Evolutionary conservation across 2,329 filamentous ascomycete genomes (phyloP).

Genomic region (Fusarium coicis): DNA sequence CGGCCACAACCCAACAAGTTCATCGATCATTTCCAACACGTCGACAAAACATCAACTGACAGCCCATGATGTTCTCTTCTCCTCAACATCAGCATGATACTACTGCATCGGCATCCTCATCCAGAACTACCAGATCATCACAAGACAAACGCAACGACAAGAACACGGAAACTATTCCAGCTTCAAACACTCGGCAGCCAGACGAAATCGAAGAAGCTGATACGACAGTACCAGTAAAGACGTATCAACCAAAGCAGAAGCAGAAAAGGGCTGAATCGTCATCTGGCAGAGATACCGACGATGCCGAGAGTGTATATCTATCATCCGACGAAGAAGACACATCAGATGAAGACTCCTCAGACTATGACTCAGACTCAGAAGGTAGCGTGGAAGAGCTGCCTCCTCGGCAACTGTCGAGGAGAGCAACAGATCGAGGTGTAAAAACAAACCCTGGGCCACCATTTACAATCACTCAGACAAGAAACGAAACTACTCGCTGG

Average conservation of each 20-base stretch:
- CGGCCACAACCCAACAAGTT: background rate
- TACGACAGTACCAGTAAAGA: conserved; percentile 5
- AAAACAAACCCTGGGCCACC: conserved; percentile 16
- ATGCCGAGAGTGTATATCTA: conserved; percentile 36
- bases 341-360: conserved; percentile 26
- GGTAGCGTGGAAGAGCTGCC: conserved; percentile 26
- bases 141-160: background rate
- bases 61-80: conserved; percentile 16
- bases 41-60: background rate
- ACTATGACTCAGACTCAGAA: conserved; percentile 26
- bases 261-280: conserved; percentile 20
- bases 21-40: background rate
- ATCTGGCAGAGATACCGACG: conserved; percentile 13
- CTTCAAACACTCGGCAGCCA: conserved; percentile 13
- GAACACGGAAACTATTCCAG: background rate
- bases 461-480: conserved; percentile 30
- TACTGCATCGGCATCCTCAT: conserved; percentile 4
- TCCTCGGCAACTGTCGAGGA: conserved; percentile 20
- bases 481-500: conserved; percentile 39
- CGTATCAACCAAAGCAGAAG: conserved; percentile 3
- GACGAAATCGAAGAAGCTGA: conserved; percentile 37
- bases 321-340: conserved; percentile 32
- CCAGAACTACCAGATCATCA: conserved; percentile 2
- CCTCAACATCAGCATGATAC: conserved; percentile 8
- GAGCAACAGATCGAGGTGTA: conserved; percentile 5